Base-by-base conservation (phyloP, 495 filamentous ascomycete species). In the Aspergillus sclerotioniger region DNA sequence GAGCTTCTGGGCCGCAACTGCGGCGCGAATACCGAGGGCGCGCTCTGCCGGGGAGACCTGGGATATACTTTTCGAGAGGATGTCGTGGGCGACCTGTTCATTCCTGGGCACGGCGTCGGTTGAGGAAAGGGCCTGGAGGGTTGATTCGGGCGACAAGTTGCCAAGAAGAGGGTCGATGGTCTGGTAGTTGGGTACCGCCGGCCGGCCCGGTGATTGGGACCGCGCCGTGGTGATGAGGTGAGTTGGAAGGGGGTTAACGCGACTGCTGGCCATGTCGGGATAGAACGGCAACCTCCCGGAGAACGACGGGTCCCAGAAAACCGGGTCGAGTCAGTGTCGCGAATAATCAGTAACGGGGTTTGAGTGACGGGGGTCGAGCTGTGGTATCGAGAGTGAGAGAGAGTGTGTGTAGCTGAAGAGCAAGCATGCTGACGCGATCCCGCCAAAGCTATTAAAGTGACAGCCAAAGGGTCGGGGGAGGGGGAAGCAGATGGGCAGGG, bases 1-100 rank as follows among this genome's bases (percentile, higher is more conserved):
- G 56, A 96, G 80, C 56, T 86, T 87, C 63, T 90, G 83, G 33
- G 87, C 87, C 15, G 87, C 88, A 61, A 89, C 65, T 9, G 90
- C 89, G 13, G 88, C 89, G 62, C 86, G 79, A 53, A 90, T 80
- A 2, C 88, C 90, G 62, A 91, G 84, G 17, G 85, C 83, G 64
- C 87, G 81, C 70, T 91, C 87, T 9, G 82, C 76, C 1, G 83
- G 74, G 8, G 86, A 86, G 10, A 87, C 86, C 52, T 81, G 74
- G 31, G 85, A 87, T 60, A 91, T 84, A 62, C 86, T 90, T 49
- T 67, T 72, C 52, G 81, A 81, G n/a, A 91, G 71, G 44, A 79
- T 74, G 58, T 82, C 84, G 37, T 82, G 71, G 16, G 72, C 68
- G 51, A 67, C 60, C n/a, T 67, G 60, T 57, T 70, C 71, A 31